Evolutionary conservation across 768 basidiomycete species (phyloP).

Genomic region (Mycena amicta): DNA sequence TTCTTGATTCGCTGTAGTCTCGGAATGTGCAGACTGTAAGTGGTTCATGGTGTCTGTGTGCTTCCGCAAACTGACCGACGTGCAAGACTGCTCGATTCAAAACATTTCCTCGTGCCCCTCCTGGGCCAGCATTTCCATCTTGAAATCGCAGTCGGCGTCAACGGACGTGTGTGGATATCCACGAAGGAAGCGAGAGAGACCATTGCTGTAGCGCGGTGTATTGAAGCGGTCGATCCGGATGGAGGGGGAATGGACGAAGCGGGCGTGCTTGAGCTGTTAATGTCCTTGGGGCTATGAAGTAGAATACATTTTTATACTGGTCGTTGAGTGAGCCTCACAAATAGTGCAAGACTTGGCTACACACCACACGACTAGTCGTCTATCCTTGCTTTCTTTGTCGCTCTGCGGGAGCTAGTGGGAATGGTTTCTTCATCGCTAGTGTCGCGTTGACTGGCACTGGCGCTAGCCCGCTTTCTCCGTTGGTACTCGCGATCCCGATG

Average conservation of each 20-base stretch:
- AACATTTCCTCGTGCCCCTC: constrained; percentile 79
- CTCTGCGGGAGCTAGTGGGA: constrained; percentile 50
- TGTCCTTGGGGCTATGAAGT: constrained; percentile 42
- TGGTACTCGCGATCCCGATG: constrained; percentile 81
- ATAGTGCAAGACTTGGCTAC: too few relatives aligned
- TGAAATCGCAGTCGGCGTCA: constrained; percentile 87
- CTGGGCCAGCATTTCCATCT: constrained; percentile 83
- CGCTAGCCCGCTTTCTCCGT: constrained; percentile 69
- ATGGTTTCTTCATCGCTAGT: constrained; percentile 74
- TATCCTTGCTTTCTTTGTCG: constrained; percentile 69
- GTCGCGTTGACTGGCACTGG: constrained; percentile 57
- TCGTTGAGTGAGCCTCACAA: too few relatives aligned
- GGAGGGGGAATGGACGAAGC: constrained; percentile 62
- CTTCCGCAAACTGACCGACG: neutral
- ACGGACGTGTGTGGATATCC: constrained; percentile 90
- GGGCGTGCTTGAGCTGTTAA: constrained; percentile 55
- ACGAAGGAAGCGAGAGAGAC: constrained; percentile 73
- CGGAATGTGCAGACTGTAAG: constrained; percentile 73
- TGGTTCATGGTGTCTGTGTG: neutral
- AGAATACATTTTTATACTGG: constrained; percentile 18
- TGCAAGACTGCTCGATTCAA: constrained; percentile 68
- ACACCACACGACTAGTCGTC: too few relatives aligned
- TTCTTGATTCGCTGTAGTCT: constrained; percentile 82
- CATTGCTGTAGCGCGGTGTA: constrained; percentile 75
- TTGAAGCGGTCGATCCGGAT: constrained; percentile 81